Evolutionary conservation across 192 early-diverging fungal genomes (phyloP).

Genomic region (Gorgonomyces haynaldii): DNA sequence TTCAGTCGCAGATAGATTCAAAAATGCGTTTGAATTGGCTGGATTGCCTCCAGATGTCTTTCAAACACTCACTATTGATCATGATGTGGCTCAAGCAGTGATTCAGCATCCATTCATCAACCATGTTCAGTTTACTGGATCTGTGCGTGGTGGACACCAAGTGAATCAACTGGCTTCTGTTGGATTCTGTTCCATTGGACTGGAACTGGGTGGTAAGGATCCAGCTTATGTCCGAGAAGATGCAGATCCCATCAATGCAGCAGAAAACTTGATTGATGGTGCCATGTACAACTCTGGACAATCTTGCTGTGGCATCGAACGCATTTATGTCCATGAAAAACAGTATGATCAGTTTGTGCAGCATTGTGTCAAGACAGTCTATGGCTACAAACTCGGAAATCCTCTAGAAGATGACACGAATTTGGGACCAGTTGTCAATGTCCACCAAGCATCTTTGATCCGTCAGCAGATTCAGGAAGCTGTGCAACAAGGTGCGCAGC

Average conservation of each 20-base stretch:
- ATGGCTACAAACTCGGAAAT: constrained; percentile 58
- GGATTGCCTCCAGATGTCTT: constrained; percentile 60
- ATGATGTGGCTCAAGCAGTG: constrained; percentile 34
- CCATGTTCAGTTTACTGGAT: constrained; percentile 70
- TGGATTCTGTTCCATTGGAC: constrained; percentile 49
- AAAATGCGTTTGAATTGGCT: constrained; percentile 46
- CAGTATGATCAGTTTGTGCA: constrained; percentile 63
- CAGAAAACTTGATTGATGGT: constrained; percentile 66
- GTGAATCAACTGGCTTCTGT: constrained; percentile 40
- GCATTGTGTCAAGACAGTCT: constrained; percentile 23
- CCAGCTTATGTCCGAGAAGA: constrained; percentile 68
- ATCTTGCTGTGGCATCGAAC: constrained; percentile 68
- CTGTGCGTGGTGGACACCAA: constrained; percentile 55
- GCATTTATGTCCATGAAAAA: constrained; percentile 64
- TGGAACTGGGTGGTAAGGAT: constrained; percentile 81
- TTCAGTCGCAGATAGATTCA: constrained; percentile 59
- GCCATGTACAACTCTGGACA: constrained; percentile 72
- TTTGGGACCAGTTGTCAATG: constrained; percentile 64
- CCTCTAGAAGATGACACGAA: constrained; percentile 48
- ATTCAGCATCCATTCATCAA: constrained; percentile 46
- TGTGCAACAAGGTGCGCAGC: constrained; percentile 53
- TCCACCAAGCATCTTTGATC: constrained; percentile 54
- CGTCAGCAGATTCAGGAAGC: constrained; percentile 59
- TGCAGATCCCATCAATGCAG: constrained; percentile 57
- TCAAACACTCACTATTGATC: constrained; percentile 31